phyloP scores from a whole-genome alignment of 1,284 basidiomycete genomes.

The Kalmanozyma brasiliensis region DNA sequence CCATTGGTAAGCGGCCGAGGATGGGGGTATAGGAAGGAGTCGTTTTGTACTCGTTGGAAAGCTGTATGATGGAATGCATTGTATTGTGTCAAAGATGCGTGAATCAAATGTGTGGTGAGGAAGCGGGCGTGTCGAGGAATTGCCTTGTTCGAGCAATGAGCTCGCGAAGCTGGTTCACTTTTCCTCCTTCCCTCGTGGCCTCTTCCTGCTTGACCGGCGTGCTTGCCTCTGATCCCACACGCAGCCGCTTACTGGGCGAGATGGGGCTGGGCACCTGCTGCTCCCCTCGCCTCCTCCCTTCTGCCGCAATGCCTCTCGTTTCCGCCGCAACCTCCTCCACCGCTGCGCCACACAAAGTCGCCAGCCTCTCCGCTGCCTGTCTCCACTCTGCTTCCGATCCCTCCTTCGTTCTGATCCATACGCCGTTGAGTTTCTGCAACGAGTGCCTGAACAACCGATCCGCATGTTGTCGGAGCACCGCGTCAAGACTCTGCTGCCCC shows the following conservation, averaged over 20 bases:
- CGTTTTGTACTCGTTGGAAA: neutral
- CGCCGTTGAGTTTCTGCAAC: conserved; percentile 13
- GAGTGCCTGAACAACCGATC: conserved; percentile 22
- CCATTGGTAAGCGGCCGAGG: conserved; percentile 23
- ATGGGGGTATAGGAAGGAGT: too few species aligned
- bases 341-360: conserved; percentile 14
- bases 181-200: neutral
- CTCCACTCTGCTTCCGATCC: conserved; percentile 4
- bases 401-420: conserved; percentile 22
- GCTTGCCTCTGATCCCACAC: neutral
- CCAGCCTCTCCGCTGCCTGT: conserved; percentile 8
- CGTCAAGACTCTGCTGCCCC: neutral
- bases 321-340: conserved; percentile 27
- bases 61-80: neutral
- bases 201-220: neutral
- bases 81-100: neutral
- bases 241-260: conserved; percentile 13
- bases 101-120: neutral
- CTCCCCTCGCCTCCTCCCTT: neutral
- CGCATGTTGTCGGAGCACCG: conserved; percentile 12
- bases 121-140: conserved; percentile 22
- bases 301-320: conserved; percentile 15
- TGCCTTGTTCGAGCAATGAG: conserved; percentile 27
- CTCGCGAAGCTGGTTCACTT: conserved; percentile 15
- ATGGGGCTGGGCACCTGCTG: too few species aligned